A percentile compares a stretch with the other conserved stretches of the same genome.
These are phyloP conservation scores for Linnemannia schmuckeri DNA, from an alignment of 192 early-diverging fungal genomes.

Conservation along the genomic window DNA sequence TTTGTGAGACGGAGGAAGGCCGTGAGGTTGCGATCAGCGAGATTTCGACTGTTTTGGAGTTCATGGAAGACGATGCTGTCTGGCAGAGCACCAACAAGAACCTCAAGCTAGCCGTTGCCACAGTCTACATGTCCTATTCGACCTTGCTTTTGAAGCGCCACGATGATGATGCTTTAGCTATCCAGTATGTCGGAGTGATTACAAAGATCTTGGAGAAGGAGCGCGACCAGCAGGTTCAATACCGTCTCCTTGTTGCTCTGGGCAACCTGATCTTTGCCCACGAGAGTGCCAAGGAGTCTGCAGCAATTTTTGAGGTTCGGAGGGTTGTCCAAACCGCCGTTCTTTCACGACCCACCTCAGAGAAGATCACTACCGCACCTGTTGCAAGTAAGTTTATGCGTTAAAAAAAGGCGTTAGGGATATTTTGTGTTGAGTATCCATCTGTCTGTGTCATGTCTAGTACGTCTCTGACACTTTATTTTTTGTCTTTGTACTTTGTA, in stretches of 20 bases:
- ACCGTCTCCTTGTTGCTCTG: slow-evolving; percentile 70
- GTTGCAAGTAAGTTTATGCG: slow-evolving; percentile 42
- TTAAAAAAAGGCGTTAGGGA: not conserved
- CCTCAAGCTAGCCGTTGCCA: slow-evolving; percentile 49
- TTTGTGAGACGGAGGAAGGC: slow-evolving; percentile 71
- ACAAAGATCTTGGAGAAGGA: slow-evolving; percentile 71
- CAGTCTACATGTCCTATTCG: slow-evolving; percentile 60
- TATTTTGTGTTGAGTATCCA: not conserved
- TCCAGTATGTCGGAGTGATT: slow-evolving; percentile 62
- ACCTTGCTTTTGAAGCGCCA: slow-evolving; percentile 59
- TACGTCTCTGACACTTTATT: not conserved
- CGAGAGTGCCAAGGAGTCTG: slow-evolving; percentile 49
- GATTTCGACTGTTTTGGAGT: slow-evolving; percentile 23
- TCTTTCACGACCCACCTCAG: slow-evolving; percentile 38
- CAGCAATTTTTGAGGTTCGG: slow-evolving; percentile 47
- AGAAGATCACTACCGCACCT: slow-evolving; percentile 27
- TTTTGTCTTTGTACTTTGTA: not conserved
- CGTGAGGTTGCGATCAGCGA: slow-evolving; percentile 41
- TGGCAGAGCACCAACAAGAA: slow-evolving; percentile 57
- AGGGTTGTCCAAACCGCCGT: slow-evolving; percentile 31
- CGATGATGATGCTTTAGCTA: slow-evolving; percentile 62
- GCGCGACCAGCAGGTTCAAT: slow-evolving; percentile 71
- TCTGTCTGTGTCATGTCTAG: too few relatives aligned
- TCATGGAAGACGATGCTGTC: slow-evolving; percentile 50
- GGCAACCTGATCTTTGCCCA: slow-evolving; percentile 73